A percentile compares a stretch with the other conserved stretches of the same genome.
Evolutionary conservation across 768 basidiomycete genomes (phyloP).

Genomic region (Termitomyces sp.): DNA sequence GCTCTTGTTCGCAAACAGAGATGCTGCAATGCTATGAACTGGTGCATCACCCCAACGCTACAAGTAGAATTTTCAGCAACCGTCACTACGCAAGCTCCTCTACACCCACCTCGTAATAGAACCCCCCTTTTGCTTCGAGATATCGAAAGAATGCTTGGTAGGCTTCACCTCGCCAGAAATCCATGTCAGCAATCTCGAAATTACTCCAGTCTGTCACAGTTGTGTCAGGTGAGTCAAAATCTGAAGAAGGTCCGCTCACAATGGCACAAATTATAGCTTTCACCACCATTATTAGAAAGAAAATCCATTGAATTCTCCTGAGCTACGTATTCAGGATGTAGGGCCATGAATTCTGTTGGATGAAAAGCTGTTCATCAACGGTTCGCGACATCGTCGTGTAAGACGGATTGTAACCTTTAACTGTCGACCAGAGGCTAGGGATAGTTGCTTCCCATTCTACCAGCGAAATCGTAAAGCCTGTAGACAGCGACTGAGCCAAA

Average conservation of each 20-base stretch:
- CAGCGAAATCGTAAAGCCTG: constrained; percentile 78
- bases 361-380: not conserved
- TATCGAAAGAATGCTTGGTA: constrained; percentile 83
- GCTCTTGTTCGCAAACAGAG: constrained; percentile 69
- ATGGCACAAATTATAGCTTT: constrained; percentile 68
- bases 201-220: constrained; percentile 72
- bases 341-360: constrained; percentile 57
- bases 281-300: constrained; percentile 66
- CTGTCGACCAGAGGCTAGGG: constrained; percentile 71
- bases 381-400: not conserved
- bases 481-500: not conserved
- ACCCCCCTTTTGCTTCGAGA: constrained; percentile 80
- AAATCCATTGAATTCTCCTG: constrained; percentile 69
- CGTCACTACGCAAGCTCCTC: not conserved
- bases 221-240: not conserved
- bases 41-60: constrained; percentile 83
- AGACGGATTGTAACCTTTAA: constrained; percentile 48
- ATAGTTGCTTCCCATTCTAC: constrained; percentile 81
- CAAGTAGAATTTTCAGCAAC: not conserved
- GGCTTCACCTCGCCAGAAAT: constrained; percentile 83
- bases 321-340: constrained; percentile 59
- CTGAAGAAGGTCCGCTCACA: constrained; percentile 34
- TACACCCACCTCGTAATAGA: constrained; percentile 81
- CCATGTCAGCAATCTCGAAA: constrained; percentile 89
- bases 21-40: constrained; percentile 75